Evolutionary conservation across 495 filamentous ascomycete species (phyloP).

Genomic region (Lasiosphaeris hirsuta): DNA sequence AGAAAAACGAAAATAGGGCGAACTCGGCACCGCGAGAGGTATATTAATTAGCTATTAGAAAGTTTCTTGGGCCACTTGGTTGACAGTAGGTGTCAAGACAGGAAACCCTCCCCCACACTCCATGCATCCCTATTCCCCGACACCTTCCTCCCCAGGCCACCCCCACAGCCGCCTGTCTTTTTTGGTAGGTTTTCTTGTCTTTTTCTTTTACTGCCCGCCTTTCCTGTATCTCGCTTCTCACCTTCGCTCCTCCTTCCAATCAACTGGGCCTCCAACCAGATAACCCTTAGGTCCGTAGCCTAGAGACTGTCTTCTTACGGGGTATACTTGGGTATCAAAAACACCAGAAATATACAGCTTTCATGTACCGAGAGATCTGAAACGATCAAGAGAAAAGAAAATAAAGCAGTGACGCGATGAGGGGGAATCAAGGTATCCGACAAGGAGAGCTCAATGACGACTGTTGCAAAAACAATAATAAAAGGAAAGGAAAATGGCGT

Average conservation of each 20-base stretch:
- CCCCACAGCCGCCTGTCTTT: background rate
- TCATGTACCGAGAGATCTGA: constrained; percentile 21
- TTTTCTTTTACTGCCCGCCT: background rate
- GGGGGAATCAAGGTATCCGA: constrained; percentile 30
- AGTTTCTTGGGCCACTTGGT: constrained; percentile 10
- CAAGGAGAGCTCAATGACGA: constrained; percentile 13
- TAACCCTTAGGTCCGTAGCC: constrained; percentile 3
- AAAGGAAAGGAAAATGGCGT: constrained; percentile 10
- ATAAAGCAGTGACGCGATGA: constrained; percentile 1
- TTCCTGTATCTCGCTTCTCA: background rate
- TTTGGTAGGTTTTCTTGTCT: background rate
- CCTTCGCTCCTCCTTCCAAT: background rate
- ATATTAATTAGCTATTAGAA: constrained; percentile 37
- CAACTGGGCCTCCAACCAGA: constrained; percentile 1
- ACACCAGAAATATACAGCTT: constrained; percentile 21
- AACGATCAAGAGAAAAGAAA: constrained; percentile 16
- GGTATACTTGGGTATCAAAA: constrained; percentile 39
- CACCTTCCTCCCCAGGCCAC: background rate
- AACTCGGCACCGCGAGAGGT: constrained; percentile 35
- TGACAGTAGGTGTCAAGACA: constrained; percentile 16
- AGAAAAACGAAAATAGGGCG: constrained; percentile 11
- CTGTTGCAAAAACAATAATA: constrained; percentile 2
- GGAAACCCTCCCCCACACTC: background rate
- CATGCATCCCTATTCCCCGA: background rate
- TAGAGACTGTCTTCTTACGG: constrained; percentile 12